phyloP scores from a whole-genome alignment of 164 flowering plant genomes.

The Piper betle region DNA sequence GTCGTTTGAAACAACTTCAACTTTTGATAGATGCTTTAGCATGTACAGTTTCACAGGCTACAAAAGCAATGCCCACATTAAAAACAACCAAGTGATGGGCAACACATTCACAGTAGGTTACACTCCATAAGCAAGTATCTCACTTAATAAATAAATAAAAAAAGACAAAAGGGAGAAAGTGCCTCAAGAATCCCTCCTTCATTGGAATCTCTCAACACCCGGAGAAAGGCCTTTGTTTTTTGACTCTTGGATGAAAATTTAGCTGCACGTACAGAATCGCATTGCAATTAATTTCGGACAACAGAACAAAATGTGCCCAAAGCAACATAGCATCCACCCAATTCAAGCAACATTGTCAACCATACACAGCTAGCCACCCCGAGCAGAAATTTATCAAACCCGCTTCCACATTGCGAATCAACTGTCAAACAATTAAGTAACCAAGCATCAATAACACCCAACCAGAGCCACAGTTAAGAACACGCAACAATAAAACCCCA shows the following conservation, averaged over 20 bases:
- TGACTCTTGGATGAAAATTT: conserved; percentile 49
- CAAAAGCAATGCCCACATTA: conserved; percentile 3
- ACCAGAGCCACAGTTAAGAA: no score
- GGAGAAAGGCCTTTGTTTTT: conserved; percentile 67
- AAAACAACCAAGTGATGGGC: no score
- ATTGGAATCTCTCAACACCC: conserved; percentile 77
- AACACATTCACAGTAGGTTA: not conserved
- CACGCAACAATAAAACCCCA: no score
- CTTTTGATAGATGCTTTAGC: conserved; percentile 92
- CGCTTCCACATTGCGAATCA: no score
- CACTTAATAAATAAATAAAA: not conserved
- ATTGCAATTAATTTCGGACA: no score
- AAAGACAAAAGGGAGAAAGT: conserved; percentile 5
- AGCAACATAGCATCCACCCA: no score
- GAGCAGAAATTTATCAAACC: no score
- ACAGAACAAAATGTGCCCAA: no score
- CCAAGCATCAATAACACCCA: no score
- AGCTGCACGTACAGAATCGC: conserved; percentile 48
- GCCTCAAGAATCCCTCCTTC: conserved; percentile 95
- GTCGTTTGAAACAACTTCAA: conserved; percentile 86
- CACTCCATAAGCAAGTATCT: not conserved
- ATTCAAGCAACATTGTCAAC: no score
- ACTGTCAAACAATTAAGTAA: no score
- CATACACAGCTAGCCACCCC: no score
- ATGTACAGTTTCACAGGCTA: conserved; percentile 95